Evolutionary conservation across 192 early-diverging fungal species (phyloP).

Genomic region (Chytriomyces confervae): DNA sequence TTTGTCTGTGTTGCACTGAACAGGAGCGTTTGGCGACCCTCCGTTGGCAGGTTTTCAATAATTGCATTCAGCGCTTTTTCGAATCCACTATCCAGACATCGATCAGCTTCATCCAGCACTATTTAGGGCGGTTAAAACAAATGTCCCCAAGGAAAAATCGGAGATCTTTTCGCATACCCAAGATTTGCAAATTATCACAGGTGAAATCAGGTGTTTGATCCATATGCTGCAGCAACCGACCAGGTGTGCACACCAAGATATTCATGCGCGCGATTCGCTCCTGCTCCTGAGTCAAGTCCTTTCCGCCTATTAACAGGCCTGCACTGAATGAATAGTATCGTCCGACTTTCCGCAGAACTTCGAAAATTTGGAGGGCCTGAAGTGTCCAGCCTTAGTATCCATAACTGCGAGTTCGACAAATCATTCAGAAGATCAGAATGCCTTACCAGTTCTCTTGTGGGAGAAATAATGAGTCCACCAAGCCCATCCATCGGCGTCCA

Average conservation of each 20-base stretch:
- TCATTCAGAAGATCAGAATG: background rate
- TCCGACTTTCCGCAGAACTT: conserved; percentile 64
- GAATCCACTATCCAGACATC: conserved; percentile 95
- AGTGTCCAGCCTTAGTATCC: background rate
- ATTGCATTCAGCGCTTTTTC: conserved; percentile 89
- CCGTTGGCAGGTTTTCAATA: conserved; percentile 79
- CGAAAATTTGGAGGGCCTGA: conserved; percentile 90
- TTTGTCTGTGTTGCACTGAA: conserved; percentile 99
- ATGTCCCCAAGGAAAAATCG: background rate
- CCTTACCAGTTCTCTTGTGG: conserved; percentile 75
- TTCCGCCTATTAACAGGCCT: conserved; percentile 91
- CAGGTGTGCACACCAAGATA: conserved; percentile 96
- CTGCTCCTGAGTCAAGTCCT: conserved; percentile 74
- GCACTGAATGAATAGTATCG: conserved; percentile 82
- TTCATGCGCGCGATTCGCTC: conserved; percentile 62
- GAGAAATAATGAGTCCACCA: conserved; percentile 76
- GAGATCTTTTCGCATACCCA: conserved; percentile 52
- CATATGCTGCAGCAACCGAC: conserved; percentile 91
- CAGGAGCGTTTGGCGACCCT: conserved; percentile 85
- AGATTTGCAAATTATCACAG: conserved; percentile 79
- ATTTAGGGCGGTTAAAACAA: conserved; percentile 46
- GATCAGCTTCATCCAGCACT: conserved; percentile 98
- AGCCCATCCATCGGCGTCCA: conserved; percentile 75
- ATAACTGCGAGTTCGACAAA: conserved; percentile 56
- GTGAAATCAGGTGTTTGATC: conserved; percentile 91